Percentiles rank a stretch among this genome's conserved stretches.
Conservation (phyloP, 1,139 yeast genomes). For the Diutina pseudorugosa region DNA sequence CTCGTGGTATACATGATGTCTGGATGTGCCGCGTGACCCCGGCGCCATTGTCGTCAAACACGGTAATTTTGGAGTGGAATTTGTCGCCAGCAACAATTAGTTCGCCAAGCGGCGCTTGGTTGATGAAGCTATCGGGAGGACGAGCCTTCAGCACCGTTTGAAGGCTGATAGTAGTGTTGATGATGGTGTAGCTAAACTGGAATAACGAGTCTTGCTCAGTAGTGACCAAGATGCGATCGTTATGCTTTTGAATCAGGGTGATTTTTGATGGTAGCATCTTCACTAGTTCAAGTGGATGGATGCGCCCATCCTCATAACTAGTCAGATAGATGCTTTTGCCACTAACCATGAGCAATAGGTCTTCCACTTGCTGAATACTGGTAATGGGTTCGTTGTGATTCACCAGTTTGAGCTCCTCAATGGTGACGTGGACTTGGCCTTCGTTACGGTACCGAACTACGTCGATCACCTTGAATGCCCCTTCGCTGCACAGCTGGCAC, state of each 20-base stretch:
- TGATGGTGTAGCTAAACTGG: neutral
- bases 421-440: neutral
- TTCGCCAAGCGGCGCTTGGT: conserved; percentile 1
- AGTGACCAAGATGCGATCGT: neutral
- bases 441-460: neutral
- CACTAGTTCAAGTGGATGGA: neutral
- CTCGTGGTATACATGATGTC: neutral
- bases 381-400: neutral
- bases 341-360: neutral
- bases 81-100: conserved; percentile 3
- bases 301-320: neutral
- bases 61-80: neutral
- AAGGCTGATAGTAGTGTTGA: neutral
- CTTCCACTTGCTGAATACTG: neutral
- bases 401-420: neutral
- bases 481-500: neutral
- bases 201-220: neutral
- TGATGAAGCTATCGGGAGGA: neutral
- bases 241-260: neutral
- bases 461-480: neutral
- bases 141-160: neutral
- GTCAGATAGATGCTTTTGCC: neutral
- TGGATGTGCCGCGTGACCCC: neutral
- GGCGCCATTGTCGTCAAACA: neutral
- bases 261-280: neutral